Evolutionary conservation across 129 eudicot species (phyloP).

Genomic region (Chrysanthemum lavandulifolium): DNA sequence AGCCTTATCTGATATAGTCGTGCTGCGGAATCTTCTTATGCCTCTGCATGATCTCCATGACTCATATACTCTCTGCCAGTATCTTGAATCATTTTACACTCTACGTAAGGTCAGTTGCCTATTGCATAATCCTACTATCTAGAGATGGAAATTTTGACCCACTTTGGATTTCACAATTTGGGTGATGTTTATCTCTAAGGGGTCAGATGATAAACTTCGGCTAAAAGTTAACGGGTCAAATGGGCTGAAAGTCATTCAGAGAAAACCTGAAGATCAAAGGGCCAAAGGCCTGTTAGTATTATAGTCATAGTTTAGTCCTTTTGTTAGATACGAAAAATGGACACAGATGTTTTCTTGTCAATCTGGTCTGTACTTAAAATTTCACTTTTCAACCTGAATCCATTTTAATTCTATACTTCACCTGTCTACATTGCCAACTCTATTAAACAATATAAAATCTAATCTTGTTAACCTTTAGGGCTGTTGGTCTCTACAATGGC

Average conservation of each 20-base stretch:
- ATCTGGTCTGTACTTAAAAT: too few species aligned
- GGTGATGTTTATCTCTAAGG: not conserved
- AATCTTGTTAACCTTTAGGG: not conserved
- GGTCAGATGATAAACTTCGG: not conserved
- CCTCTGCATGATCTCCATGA: constrained; percentile 68
- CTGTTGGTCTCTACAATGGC: constrained; percentile 8
- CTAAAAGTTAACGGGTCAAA: too few species aligned
- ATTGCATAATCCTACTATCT: not conserved
- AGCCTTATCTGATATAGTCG: constrained; percentile 77
- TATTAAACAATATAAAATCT: not conserved
- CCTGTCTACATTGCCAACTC: too few species aligned
- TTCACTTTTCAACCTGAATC: not conserved
- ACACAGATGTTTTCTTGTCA: too few species aligned
- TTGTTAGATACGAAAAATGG: too few species aligned
- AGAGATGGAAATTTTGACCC: not conserved
- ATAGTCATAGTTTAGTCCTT: too few species aligned
- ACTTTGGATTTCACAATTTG: not conserved
- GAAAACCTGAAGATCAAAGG: too few species aligned
- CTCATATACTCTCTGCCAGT: constrained; percentile 67
- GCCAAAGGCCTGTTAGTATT: too few species aligned
- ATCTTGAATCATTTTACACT: constrained; percentile 88
- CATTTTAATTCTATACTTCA: too few species aligned
- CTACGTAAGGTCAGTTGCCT: constrained; percentile 62
- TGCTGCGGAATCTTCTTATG: constrained; percentile 75
- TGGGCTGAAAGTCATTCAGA: too few species aligned